Evolutionary conservation across 495 filamentous ascomycete genomes (phyloP), one percentile per base, ranked within the genome.

Genomic region (Xylaria longipes): DNA sequence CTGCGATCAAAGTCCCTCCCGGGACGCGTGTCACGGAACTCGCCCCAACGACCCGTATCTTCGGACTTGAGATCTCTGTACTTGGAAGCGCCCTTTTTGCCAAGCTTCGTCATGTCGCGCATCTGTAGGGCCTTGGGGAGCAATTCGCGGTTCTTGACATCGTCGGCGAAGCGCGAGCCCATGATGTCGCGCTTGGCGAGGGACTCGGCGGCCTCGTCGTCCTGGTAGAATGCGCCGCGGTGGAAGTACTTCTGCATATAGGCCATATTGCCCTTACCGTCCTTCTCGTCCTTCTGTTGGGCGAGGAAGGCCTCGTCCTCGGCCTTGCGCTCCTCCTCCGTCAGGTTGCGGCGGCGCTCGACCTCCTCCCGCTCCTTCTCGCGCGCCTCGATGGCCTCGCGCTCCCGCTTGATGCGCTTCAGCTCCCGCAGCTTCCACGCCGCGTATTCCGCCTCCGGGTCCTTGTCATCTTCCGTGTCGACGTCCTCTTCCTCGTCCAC

Each of bases 161-260:
- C 91, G 76, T 99, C 97, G 56, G 85, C 89, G 72, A 94, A 94
- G 37, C 87, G 79, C 8, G 90, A 84, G 20, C 94, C 94, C 89
- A 95, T 95, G 64, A 97, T 83, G 80, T 96, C 92, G 46, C 95
- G 82, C 77, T 88, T 81, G 76, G 91, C 90, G 73, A 98, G 80
- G 29, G 91, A 93, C 78, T 91, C 88, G 20, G 87, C 87, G 72
- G 91, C 89, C 37, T 87, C 84, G 72, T 95, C 94, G 48, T 95
- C 94, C 68, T 91, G 90, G 83, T 92, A 98, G 84, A 98, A 99
- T 31, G 96, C 96, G 62, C 96, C 96, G 85, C 94, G 95, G 85
- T 99, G 96, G 79, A 91, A 94, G 82, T 98, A 98, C 79, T 95
- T 95, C 80, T 97, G 95, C 93, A 98, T 93, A 79, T 89, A 98